Evolutionary conservation across 108 stramenopile genomes (phyloP).

Genomic region (Pseudonitzschia multistriata): DNA sequence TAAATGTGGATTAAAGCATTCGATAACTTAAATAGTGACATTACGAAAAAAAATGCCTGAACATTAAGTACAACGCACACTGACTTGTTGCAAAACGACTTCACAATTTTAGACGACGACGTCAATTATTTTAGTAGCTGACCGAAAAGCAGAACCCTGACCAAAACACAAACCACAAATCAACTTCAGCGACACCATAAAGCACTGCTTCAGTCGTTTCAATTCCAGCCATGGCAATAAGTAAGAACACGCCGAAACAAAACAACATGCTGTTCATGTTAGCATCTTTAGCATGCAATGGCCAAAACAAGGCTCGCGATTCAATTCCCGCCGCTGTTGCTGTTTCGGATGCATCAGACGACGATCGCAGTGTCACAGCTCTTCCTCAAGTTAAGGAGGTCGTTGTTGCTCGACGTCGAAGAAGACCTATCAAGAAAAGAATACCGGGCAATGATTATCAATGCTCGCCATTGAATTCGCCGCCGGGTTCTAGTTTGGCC

Average conservation of each 20-base stretch:
- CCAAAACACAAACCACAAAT: neutral
- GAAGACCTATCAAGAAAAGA: conserved; percentile 13
- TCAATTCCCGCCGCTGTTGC: neutral
- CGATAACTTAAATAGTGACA: too few species aligned
- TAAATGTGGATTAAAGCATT: too few species aligned
- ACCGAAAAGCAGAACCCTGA: too few species aligned
- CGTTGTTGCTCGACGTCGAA: conserved; percentile 6
- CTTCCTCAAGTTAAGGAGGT: neutral
- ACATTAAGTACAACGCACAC: neutral
- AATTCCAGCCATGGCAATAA: conserved; percentile 8
- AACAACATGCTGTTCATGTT: conserved; percentile 9
- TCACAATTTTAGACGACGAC: neutral
- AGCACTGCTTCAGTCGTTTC: neutral
- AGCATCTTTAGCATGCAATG: conserved; percentile 9
- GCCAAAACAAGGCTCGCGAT: neutral
- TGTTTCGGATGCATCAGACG: neutral
- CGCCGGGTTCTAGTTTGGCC: neutral
- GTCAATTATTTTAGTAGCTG: neutral
- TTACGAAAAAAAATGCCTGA: conserved; percentile 2
- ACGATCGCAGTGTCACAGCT: neutral
- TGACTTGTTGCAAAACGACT: neutral
- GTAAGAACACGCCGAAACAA: neutral
- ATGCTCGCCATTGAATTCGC: neutral
- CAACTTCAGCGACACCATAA: neutral
- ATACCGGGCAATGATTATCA: neutral